Evolutionary conservation across 352 stramenopile genomes (phyloP).

Genomic region (Bremia lactucae): DNA sequence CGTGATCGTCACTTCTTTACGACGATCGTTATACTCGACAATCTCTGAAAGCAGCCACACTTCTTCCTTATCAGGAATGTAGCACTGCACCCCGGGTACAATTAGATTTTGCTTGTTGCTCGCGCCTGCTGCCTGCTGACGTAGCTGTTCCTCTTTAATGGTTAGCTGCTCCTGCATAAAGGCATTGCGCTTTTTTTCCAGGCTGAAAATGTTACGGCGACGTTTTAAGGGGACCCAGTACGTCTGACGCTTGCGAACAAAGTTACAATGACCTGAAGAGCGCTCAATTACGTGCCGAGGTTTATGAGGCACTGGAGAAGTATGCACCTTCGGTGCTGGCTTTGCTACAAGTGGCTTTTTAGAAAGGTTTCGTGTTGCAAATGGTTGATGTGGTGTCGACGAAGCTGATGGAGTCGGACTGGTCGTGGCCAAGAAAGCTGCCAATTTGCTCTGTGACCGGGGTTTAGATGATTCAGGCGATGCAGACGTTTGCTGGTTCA

Average conservation of each 20-base stretch:
- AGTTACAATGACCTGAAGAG: constrained; percentile 58
- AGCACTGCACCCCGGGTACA: constrained; percentile 82
- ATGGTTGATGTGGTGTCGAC: constrained; percentile 27
- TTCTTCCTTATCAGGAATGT: constrained; percentile 80
- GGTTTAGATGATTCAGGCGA: constrained; percentile 25
- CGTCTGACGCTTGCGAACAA: constrained; percentile 65
- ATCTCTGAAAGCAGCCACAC: constrained; percentile 80
- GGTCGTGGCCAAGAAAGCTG: constrained; percentile 61
- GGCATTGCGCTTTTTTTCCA: constrained; percentile 68
- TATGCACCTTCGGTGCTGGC: constrained; percentile 5
- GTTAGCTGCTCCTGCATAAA: constrained; percentile 80
- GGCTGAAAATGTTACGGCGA: constrained; percentile 50
- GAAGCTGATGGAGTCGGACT: constrained; percentile 22
- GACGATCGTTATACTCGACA: constrained; percentile 72
- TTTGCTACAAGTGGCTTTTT: constrained; percentile 7
- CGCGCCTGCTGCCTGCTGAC: constrained; percentile 44
- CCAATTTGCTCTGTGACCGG: constrained; percentile 66
- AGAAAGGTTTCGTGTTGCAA: no score
- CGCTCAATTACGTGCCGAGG: constrained; percentile 40
- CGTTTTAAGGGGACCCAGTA: constrained; percentile 43
- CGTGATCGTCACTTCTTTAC: constrained; percentile 72
- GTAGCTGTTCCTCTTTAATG: constrained; percentile 72
- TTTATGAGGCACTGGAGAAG: constrained; percentile 17
- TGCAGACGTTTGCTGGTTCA: constrained; percentile 50
- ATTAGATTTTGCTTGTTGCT: constrained; percentile 78